Evolutionary conservation across 2,329 filamentous ascomycete genomes (phyloP).

Genomic region (Exophiala alcalophila): DNA sequence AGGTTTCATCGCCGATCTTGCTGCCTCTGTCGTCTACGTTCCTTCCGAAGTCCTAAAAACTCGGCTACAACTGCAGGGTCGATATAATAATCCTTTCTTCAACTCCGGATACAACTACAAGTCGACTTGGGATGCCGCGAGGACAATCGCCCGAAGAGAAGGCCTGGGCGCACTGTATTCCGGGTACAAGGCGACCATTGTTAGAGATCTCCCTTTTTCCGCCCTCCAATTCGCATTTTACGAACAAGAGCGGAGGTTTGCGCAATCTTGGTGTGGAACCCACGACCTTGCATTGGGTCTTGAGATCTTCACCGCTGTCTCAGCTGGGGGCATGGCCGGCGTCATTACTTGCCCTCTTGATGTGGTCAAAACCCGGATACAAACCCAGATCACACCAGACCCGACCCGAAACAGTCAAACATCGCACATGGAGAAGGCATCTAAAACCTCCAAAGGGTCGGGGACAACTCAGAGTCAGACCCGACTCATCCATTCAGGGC

Average conservation of each 20-base stretch:
- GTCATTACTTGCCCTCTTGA: slow-evolving; percentile 94
- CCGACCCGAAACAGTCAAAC: slow-evolving; percentile 32
- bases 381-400: slow-evolving; percentile 74
- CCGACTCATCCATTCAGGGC: slow-evolving; percentile 29
- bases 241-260: slow-evolving; percentile 84
- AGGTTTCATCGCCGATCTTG: slow-evolving; percentile 85
- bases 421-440: slow-evolving; percentile 25
- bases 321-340: slow-evolving; percentile 86
- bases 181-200: slow-evolving; percentile 95
- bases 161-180: slow-evolving; percentile 85
- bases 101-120: slow-evolving; percentile 94
- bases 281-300: slow-evolving; percentile 80
- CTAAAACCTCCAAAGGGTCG: slow-evolving; percentile 18
- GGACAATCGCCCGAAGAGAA: slow-evolving; percentile 79
- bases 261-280: slow-evolving; percentile 72
- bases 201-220: slow-evolving; percentile 91
- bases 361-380: slow-evolving; percentile 93
- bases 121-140: slow-evolving; percentile 75
- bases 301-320: slow-evolving; percentile 84
- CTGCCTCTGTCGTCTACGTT: slow-evolving; percentile 89
- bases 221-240: slow-evolving; percentile 98
- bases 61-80: slow-evolving; percentile 89
- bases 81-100: slow-evolving; percentile 92
- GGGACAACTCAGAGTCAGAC: slow-evolving; percentile 31
- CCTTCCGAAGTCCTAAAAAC: slow-evolving; percentile 98